Percentiles rank a stretch among this genome's conserved stretches.
These are phyloP conservation scores for Cubamyces sp. DNA, from an alignment of 768 basidiomycete genomes.

Conservation along the genomic window DNA sequence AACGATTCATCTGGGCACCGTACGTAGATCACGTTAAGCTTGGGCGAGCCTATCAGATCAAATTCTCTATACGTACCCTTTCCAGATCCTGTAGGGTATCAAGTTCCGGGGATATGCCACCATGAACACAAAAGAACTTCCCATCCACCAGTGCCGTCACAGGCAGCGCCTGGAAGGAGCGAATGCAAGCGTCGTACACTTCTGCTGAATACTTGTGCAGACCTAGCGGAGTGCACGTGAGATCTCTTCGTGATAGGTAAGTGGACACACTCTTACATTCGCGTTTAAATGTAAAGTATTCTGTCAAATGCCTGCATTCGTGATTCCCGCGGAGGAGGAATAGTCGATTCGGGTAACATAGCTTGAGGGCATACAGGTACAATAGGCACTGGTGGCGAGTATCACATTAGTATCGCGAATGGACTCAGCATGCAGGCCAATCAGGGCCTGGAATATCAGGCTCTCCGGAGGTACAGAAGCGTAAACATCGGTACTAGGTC, in stretches of 20 bases:
- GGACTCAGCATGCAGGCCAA: background rate
- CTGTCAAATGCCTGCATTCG: slow-evolving; percentile 95
- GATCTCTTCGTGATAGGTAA: background rate
- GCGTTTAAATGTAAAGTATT: slow-evolving; percentile 97
- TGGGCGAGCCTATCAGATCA: background rate
- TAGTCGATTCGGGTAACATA: slow-evolving; percentile 83
- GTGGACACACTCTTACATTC: slow-evolving; percentile 66
- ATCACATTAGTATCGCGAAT: background rate
- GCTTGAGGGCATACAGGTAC: slow-evolving; percentile 92
- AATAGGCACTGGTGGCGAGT: slow-evolving; percentile 68
- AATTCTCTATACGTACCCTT: slow-evolving; percentile 42
- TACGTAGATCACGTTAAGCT: background rate
- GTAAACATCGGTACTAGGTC: too few species aligned
- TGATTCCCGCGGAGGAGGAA: slow-evolving; percentile 93
- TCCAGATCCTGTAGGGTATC: slow-evolving; percentile 76
- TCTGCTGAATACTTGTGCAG: slow-evolving; percentile 86
- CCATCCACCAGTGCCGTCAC: slow-evolving; percentile 90
- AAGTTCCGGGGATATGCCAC: slow-evolving; percentile 90
- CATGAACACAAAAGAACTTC: slow-evolving; percentile 97
- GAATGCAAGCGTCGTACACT: slow-evolving; percentile 92
- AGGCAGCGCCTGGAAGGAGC: slow-evolving; percentile 89
- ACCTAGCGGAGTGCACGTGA: slow-evolving; percentile 48
- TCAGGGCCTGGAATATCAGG: background rate
- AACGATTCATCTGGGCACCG: slow-evolving; percentile 77
- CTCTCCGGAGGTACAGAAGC: background rate